Conservation (phyloP, 768 basidiomycete species). For the Xerocomellus chrysenteron region DNA sequence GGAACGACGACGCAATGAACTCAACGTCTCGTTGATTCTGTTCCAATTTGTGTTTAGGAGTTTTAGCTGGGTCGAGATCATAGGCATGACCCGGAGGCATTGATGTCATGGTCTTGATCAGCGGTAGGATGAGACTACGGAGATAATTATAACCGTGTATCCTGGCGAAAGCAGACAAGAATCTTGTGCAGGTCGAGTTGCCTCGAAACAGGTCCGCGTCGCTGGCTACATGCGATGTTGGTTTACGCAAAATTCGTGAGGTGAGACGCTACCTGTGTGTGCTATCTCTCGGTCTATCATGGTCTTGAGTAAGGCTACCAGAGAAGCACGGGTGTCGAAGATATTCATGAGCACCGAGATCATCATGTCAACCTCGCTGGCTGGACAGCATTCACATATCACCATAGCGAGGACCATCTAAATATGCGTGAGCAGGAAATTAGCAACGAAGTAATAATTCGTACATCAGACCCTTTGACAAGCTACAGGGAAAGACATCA, state of each 20-base stretch:
- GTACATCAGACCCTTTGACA: conserved; percentile 71
- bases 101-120: conserved; percentile 70
- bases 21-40: conserved; percentile 73
- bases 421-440: conserved; percentile 7
- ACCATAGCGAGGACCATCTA: conserved; percentile 81
- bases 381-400: conserved; percentile 84
- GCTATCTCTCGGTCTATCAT: conserved; percentile 86
- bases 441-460: conserved; percentile 20
- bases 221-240: conserved; percentile 48
- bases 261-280: conserved; percentile 55
- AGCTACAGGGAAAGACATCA: conserved; percentile 43
- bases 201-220: conserved; percentile 83
- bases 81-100: conserved; percentile 75
- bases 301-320: conserved; percentile 73
- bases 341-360: conserved; percentile 82
- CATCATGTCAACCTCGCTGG: conserved; percentile 78
- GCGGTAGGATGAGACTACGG: conserved; percentile 72
- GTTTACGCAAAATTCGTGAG: not conserved
- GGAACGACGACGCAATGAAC: conserved; percentile 70
- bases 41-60: conserved; percentile 54
- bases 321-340: conserved; percentile 72
- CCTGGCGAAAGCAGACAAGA: conserved; percentile 82
- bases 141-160: conserved; percentile 93
- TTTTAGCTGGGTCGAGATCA: conserved; percentile 72
- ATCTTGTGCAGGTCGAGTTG: conserved; percentile 84